phyloP scores from a whole-genome alignment of 2,329 filamentous ascomycete genomes.

The Neurospora crassa region DNA sequence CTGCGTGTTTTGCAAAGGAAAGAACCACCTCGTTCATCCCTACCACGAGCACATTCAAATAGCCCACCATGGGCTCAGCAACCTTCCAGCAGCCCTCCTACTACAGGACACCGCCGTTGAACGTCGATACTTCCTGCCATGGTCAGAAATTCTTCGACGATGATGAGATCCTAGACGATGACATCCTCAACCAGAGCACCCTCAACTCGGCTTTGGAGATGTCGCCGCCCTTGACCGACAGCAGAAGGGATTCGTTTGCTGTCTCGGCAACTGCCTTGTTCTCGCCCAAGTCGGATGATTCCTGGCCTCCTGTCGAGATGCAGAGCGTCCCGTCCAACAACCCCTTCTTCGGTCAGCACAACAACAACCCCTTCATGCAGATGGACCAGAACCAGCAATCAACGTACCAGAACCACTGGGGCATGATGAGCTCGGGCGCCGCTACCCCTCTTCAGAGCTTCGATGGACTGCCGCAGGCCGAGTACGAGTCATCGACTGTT shows the following conservation, averaged over 20 bases:
- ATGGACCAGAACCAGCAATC: slow-evolving; percentile 42
- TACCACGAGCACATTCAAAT: slow-evolving; percentile 9
- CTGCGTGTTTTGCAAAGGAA: slow-evolving; percentile 5
- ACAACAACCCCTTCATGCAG: slow-evolving; percentile 60
- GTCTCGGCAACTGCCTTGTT: slow-evolving; percentile 44
- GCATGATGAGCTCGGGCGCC: slow-evolving; percentile 57
- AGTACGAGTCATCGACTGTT: slow-evolving; percentile 40
- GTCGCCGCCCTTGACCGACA: slow-evolving; percentile 52
- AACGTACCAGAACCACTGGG: slow-evolving; percentile 43
- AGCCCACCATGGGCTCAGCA: slow-evolving; percentile 39
- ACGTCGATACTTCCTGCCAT: slow-evolving; percentile 41
- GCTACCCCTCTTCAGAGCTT: slow-evolving; percentile 67
- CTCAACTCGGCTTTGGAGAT: slow-evolving; percentile 54
- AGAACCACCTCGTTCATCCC: slow-evolving; percentile 3
- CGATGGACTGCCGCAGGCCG: slow-evolving; percentile 45
- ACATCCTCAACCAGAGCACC: slow-evolving; percentile 47
- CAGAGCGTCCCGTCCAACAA: slow-evolving; percentile 55
- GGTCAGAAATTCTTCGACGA: slow-evolving; percentile 51
- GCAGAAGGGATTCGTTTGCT: slow-evolving; percentile 54
- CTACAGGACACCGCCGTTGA: slow-evolving; percentile 38
- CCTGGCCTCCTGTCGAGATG: slow-evolving; percentile 55
- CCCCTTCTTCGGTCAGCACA: slow-evolving; percentile 47
- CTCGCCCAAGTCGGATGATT: slow-evolving; percentile 53
- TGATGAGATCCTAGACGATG: slow-evolving; percentile 53
- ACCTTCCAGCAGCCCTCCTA: slow-evolving; percentile 39